Conservation (phyloP, 306 rosid species). For the Casuarina cunninghamiana region DNA sequence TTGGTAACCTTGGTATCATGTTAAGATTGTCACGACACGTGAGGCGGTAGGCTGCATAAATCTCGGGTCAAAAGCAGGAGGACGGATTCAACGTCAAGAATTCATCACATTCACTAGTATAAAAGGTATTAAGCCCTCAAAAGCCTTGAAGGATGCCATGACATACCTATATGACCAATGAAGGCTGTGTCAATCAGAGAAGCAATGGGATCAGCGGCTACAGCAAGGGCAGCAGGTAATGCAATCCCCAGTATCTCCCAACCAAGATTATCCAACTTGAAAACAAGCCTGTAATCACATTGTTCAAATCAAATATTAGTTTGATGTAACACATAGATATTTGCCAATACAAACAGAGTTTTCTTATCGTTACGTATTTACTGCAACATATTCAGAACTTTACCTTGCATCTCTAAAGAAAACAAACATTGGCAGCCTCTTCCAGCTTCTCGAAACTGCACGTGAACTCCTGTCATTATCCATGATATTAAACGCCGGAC, state of each 20-base stretch:
- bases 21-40: too few relatives aligned
- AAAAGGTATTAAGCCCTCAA: too few relatives aligned
- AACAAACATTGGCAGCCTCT: constrained; percentile 63
- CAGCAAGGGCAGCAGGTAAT: constrained; percentile 87
- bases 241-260: constrained; percentile 84
- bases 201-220: constrained; percentile 98
- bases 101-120: too few relatives aligned
- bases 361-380: too few relatives aligned
- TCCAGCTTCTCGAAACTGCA: constrained; percentile 45
- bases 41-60: too few relatives aligned
- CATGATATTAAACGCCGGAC: constrained; percentile 32
- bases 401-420: constrained; percentile 95
- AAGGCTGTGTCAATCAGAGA: constrained; percentile 96
- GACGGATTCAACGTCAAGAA: too few relatives aligned
- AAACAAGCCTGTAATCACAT: constrained; percentile 52
- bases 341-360: background rate
- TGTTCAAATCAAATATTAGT: background rate
- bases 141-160: too few relatives aligned
- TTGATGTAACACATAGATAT: background rate
- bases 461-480: constrained; percentile 37
- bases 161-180: constrained; percentile 88
- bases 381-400: background rate
- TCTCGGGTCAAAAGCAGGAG: too few relatives aligned
- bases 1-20: too few relatives aligned
- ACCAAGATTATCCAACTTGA: constrained; percentile 72